Percentiles rank a stretch among this genome's conserved stretches.
Conservation (phyloP, 495 filamentous ascomycete genomes). For the Tuber aestivum region DNA sequence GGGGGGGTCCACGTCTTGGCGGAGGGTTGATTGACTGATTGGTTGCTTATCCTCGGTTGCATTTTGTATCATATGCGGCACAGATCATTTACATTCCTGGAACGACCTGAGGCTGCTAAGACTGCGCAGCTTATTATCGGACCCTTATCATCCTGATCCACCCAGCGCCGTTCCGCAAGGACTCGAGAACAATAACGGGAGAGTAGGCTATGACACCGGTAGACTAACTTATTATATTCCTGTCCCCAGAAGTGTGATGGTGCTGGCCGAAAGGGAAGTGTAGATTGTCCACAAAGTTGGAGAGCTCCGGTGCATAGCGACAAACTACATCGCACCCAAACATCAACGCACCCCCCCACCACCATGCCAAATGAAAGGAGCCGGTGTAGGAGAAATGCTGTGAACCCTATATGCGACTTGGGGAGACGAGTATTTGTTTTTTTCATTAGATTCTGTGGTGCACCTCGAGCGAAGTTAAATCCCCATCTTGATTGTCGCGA, state of each 20-base stretch:
- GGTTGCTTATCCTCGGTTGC: neutral
- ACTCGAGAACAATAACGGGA: neutral
- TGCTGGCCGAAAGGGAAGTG: too few species aligned
- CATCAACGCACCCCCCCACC: too few species aligned
- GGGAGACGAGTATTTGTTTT: too few species aligned
- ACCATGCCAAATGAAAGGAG: too few species aligned
- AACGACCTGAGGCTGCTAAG: neutral
- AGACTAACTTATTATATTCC: neutral
- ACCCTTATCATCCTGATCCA: neutral
- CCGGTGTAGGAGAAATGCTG: too few species aligned
- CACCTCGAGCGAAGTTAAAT: too few species aligned
- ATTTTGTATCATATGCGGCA: neutral
- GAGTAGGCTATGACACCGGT: neutral
- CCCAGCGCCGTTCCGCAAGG: neutral
- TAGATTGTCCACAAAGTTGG: too few species aligned
- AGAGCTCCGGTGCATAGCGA: too few species aligned
- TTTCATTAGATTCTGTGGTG: too few species aligned
- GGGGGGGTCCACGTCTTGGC: neutral
- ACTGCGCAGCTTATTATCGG: neutral
- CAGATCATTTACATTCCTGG: constrained; percentile 4
- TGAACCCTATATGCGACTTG: too few species aligned
- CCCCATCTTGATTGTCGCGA: too few species aligned
- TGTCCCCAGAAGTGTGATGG: neutral
- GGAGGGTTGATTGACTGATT: neutral
- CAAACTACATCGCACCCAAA: too few species aligned